phyloP scores from a whole-genome alignment of 2,329 filamentous ascomycete genomes.

The Lanzia echinophila region DNA sequence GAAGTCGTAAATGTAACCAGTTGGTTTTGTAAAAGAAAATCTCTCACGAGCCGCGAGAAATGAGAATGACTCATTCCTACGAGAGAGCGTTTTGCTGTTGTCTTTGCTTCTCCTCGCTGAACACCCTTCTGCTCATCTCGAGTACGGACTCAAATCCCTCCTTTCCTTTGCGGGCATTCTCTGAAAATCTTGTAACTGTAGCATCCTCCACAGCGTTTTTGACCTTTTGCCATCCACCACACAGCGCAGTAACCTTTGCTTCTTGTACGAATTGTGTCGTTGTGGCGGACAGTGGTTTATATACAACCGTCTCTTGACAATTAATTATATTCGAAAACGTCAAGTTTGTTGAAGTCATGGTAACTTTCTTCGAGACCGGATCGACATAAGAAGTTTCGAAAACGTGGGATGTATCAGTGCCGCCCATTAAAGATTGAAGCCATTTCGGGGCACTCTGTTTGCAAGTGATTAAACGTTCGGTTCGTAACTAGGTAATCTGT shows the following conservation, averaged over 20 bases:
- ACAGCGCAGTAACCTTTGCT: slow-evolving; percentile 87
- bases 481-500: slow-evolving; percentile 48
- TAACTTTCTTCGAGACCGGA: slow-evolving; percentile 74
- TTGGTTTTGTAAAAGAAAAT: background rate
- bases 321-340: slow-evolving; percentile 86
- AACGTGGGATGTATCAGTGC: slow-evolving; percentile 75
- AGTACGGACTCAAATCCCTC: slow-evolving; percentile 95
- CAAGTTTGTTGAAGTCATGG: slow-evolving; percentile 93
- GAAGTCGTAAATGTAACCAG: background rate
- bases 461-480: slow-evolving; percentile 61
- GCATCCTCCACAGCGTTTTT: slow-evolving; percentile 94
- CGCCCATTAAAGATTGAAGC: slow-evolving; percentile 74
- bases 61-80: background rate
- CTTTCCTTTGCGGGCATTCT: slow-evolving; percentile 84
- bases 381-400: slow-evolving; percentile 97
- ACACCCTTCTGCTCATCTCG: slow-evolving; percentile 85
- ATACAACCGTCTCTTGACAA: slow-evolving; percentile 88
- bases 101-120: slow-evolving; percentile 75
- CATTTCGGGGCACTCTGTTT: slow-evolving; percentile 66
- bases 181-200: slow-evolving; percentile 78
- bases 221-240: slow-evolving; percentile 94
- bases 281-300: slow-evolving; percentile 54
- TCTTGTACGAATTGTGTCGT: slow-evolving; percentile 81
- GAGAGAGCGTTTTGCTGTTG: slow-evolving; percentile 24
- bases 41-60: background rate